Evolutionary conservation across 331 rosid species (phyloP), one percentile per base, ranked within the genome.

Genomic region (Cydonia oblonga): DNA sequence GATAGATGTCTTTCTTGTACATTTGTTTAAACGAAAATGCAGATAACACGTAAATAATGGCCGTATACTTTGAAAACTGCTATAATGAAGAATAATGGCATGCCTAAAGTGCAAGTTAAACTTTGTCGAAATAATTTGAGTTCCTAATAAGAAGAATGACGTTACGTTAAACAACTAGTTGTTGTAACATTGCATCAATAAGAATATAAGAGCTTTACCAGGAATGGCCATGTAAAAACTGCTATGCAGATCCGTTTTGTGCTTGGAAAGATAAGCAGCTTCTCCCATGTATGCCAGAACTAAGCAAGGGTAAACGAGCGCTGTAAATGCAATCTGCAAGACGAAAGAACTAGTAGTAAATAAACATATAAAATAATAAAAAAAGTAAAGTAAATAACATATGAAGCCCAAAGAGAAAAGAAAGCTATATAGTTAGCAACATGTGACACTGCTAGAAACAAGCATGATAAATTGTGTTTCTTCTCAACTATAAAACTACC

Each of bases 201-300:
- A 51, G 18, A 68, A 58, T 22, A 60, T 9, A 19, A 60, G 7
- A 23, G 20, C 20, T 76, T 71, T 77, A 76, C 85, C 85, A 4
- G 82, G 85, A 30, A 81, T 74, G 32, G 85, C 78, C 65, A 24
- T 69, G 82, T 69, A 81, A 80, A 81, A 81, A 68, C 85, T 70
- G 28, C 73, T 77, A 14, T 64, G 74, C 53, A 73, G 61, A 68
- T 81, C 79, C 69, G 24, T 72, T 20, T 69, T 75, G 77, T 81
- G 64, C 76, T 68, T 81, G 14, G 85, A 77, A 33, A 81, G 80
- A 24, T 66, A 81, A 71, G 85, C 85, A 44, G 85, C 82, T 57
- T 81, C 82, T 24, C 85, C 85, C 82, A 81, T 69, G 69, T 81
- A 81, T 42, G 82, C 82, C 46, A 81, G 74, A 5, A 81, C 59